A percentile compares a stretch with the other conserved stretches of the same genome.
Evolutionary conservation across 2,329 filamentous ascomycete species (phyloP).

Genomic region (Neopestalotiopsis sp.): DNA sequence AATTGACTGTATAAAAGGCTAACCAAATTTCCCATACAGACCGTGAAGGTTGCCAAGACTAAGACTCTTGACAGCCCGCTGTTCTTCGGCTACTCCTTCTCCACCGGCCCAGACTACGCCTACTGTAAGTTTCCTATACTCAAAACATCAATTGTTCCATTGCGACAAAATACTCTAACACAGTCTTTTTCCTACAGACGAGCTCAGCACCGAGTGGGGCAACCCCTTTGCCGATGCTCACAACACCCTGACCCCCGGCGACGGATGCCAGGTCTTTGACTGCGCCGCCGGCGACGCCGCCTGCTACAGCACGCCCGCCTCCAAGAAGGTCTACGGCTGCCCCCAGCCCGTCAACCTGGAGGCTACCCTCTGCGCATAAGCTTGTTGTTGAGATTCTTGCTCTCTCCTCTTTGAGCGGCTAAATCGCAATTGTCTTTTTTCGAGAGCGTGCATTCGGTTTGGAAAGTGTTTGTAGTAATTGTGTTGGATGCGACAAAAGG

Average conservation of each 20-base stretch:
- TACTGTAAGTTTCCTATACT: conserved; percentile 33
- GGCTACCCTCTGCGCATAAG: conserved; percentile 34
- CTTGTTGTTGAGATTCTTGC: too few species aligned
- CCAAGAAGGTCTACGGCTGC: conserved; percentile 46
- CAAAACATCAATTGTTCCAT: too few species aligned
- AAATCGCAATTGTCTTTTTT: too few species aligned
- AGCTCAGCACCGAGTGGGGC: conserved; percentile 44
- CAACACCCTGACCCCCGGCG: conserved; percentile 42
- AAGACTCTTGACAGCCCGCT: conserved; percentile 42
- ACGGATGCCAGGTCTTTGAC: conserved; percentile 43
- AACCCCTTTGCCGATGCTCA: conserved; percentile 44
- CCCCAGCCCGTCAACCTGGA: conserved; percentile 44
- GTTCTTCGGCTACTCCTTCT: conserved; percentile 49
- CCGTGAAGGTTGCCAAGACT: conserved; percentile 45
- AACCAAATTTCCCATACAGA: conserved; percentile 32
- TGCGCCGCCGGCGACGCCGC: conserved; percentile 38
- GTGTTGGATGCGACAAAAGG: too few species aligned
- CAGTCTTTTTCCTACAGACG: too few species aligned
- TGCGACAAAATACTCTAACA: too few species aligned
- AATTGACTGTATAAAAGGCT: neutral
- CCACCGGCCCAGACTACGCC: conserved; percentile 38
- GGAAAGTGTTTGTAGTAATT: too few species aligned
- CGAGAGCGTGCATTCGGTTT: too few species aligned
- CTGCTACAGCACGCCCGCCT: conserved; percentile 45
- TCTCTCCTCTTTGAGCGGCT: too few species aligned